Conservation (phyloP, 768 basidiomycete species). For the Cantharellus anzutake region DNA sequence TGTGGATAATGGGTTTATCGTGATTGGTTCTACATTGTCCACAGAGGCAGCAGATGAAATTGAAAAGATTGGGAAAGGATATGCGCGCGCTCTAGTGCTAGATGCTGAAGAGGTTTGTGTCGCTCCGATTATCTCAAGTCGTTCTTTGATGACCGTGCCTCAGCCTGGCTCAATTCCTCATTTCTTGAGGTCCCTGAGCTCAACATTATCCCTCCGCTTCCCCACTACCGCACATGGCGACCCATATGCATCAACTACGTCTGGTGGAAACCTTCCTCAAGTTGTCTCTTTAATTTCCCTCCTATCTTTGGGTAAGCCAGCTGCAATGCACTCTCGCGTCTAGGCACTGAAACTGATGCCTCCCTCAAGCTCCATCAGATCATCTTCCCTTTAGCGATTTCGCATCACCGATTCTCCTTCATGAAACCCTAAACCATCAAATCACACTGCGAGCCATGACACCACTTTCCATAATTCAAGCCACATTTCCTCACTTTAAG, state of each 20-base stretch:
- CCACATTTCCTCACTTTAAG: conserved; percentile 59
- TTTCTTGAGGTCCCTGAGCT: conserved; percentile 65
- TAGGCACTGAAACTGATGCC: conserved; percentile 10
- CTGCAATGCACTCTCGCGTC: no score
- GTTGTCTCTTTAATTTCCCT: conserved; percentile 66
- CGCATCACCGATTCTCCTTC: conserved; percentile 8
- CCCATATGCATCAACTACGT: conserved; percentile 28
- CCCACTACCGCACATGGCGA: conserved; percentile 65
- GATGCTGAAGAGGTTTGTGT: conserved; percentile 49
- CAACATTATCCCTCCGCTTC: conserved; percentile 65
- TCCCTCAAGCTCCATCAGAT: conserved; percentile 45
- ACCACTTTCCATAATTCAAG: conserved; percentile 59
- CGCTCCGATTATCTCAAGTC: not conserved
- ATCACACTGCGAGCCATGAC: conserved; percentile 56
- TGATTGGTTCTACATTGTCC: conserved; percentile 58
- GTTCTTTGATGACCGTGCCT: not conserved
- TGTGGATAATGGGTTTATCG: conserved; percentile 63
- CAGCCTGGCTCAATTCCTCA: conserved; percentile 53
- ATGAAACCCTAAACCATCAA: conserved; percentile 45
- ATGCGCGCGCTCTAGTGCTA: conserved; percentile 61
- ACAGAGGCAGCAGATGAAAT: conserved; percentile 44
- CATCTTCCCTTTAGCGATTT: conserved; percentile 24
- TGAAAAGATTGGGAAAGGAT: conserved; percentile 51
- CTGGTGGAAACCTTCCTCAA: conserved; percentile 23
- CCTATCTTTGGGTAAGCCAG: conserved; percentile 32